phyloP scores from a whole-genome alignment of 148 eudicot species.

The Euryodendron excelsum region DNA sequence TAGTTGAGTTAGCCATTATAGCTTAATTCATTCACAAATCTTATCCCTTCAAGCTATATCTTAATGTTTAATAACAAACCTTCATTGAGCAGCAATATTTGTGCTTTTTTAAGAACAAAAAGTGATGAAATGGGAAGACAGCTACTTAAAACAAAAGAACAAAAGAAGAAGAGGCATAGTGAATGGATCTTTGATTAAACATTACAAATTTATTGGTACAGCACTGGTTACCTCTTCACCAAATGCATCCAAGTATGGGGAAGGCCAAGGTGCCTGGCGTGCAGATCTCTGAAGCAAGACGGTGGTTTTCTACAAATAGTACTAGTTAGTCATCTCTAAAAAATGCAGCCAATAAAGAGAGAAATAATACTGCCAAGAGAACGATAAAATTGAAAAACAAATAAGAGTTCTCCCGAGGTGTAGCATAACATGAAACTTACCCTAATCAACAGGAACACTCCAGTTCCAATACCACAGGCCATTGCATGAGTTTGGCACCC shows the following conservation, averaged over 20 bases:
- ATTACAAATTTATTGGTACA: background rate
- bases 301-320: conserved; percentile 58
- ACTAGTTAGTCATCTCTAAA: background rate
- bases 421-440: conserved; percentile 37
- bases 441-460: conserved; percentile 76
- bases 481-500: conserved; percentile 73
- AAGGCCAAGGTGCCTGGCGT: conserved; percentile 92
- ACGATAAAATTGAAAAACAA: background rate
- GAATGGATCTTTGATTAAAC: background rate
- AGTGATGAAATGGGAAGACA: background rate
- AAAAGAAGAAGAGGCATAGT: background rate
- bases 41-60: background rate
- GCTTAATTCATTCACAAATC: background rate
- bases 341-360: background rate
- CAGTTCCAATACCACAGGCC: conserved; percentile 91
- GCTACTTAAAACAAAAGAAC: conserved; percentile 7
- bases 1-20: background rate
- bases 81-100: background rate
- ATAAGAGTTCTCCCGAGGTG: conserved; percentile 1
- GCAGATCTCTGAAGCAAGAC: conserved; percentile 86
- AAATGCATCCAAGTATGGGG: conserved; percentile 91
- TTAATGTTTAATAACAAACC: background rate
- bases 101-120: background rate
- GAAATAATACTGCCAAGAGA: background rate
- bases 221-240: conserved; percentile 82